Evolutionary conservation across 2,329 filamentous ascomycete species (phyloP).

Genomic region (Fusarium incarnatum): DNA sequence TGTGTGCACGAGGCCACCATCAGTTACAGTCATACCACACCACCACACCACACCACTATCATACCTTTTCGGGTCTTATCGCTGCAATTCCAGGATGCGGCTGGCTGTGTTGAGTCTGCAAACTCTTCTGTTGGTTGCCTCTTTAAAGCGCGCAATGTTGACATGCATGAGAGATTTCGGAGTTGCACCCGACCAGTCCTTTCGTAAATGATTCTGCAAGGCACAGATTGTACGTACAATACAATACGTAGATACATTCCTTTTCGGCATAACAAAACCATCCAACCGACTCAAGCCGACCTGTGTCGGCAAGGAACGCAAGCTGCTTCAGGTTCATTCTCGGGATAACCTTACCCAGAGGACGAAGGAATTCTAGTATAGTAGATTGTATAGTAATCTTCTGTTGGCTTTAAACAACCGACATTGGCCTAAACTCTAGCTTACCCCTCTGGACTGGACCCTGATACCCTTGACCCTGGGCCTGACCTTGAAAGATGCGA

Average conservation of each 20-base stretch:
- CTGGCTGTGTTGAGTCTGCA: constrained; percentile 18
- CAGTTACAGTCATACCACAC: constrained; percentile 22
- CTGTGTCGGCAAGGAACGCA: constrained; percentile 7
- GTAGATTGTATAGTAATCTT: constrained; percentile 19
- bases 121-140: constrained; percentile 33
- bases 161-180: constrained; percentile 34
- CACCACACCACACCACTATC: constrained; percentile 11
- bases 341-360: constrained; percentile 4
- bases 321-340: constrained; percentile 6
- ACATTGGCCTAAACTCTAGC: constrained; percentile 18
- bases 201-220: constrained; percentile 32
- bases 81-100: constrained; percentile 31
- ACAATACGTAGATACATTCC: not conserved
- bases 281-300: constrained; percentile 19
- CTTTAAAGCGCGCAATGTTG: constrained; percentile 28
- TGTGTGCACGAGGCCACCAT: constrained; percentile 30
- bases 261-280: not conserved
- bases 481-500: constrained; percentile 1
- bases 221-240: constrained; percentile 21
- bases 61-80: constrained; percentile 19
- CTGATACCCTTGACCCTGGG: constrained; percentile 5
- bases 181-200: constrained; percentile 13
- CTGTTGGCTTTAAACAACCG: constrained; percentile 16
- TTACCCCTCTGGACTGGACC: constrained; percentile 1
- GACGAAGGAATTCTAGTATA: not conserved